phyloP scores from a whole-genome alignment of 78 protist genomes.

The Pigoraptor vietnamica region DNA sequence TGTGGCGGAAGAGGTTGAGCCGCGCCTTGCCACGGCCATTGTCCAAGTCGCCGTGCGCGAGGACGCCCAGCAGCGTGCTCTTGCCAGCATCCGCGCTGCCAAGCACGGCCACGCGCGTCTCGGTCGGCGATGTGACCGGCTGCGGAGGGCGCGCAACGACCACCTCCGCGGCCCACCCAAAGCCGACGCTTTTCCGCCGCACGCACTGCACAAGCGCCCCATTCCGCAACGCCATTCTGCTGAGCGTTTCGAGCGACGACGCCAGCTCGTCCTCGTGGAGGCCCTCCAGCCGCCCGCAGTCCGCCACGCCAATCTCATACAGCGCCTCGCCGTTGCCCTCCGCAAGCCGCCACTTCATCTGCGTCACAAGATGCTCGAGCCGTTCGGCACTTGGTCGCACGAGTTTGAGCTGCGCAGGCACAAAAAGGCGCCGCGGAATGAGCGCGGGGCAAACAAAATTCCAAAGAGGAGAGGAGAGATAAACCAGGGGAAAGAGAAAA shows the following conservation, averaged over 20 bases:
- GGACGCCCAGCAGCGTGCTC: conserved; percentile 81
- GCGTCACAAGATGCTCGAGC: conserved; percentile 48
- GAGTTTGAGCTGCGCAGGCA: conserved; percentile 15
- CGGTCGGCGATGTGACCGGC: neutral
- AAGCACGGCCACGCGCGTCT: neutral
- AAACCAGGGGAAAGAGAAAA: no score
- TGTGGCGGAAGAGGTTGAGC: conserved; percentile 70
- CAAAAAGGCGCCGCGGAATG: no score
- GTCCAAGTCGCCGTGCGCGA: conserved; percentile 75
- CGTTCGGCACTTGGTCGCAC: conserved; percentile 6
- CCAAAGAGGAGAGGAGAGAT: no score
- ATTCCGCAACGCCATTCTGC: conserved; percentile 17
- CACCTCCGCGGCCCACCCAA: neutral
- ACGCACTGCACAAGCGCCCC: neutral
- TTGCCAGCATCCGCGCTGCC: neutral
- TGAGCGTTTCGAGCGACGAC: conserved; percentile 37
- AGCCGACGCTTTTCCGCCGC: neutral
- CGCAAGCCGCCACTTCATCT: conserved; percentile 50
- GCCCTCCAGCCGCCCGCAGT: conserved; percentile 42
- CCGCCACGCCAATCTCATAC: conserved; percentile 60
- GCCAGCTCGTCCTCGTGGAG: conserved; percentile 18
- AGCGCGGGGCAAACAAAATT: no score
- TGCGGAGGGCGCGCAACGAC: neutral
- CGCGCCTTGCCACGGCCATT: conserved; percentile 93
- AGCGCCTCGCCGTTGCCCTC: conserved; percentile 67